These are phyloP conservation scores for Amaranthus tricolor DNA, from an alignment of 179 eudicot genomes.

Conservation along the genomic window DNA sequence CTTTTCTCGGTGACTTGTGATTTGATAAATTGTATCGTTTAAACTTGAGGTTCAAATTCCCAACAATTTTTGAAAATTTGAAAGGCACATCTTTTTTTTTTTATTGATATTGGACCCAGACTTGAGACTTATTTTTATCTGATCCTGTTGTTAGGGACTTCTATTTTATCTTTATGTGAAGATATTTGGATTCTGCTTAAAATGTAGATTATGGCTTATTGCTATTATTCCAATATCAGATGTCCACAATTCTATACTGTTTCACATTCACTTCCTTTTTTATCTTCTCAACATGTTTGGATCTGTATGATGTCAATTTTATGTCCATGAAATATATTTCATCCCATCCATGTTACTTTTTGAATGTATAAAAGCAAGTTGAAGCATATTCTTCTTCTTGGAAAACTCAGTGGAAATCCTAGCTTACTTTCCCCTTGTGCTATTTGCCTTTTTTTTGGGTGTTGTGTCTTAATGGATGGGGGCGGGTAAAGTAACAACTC, in stretches of 20 bases:
- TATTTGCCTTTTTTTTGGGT: background rate
- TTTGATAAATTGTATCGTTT: background rate
- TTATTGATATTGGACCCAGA: background rate
- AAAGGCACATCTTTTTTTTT: background rate
- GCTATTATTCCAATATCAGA: too few species aligned
- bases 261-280: background rate
- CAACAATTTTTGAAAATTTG: background rate
- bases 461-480: background rate
- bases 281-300: background rate
- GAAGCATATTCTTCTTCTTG: background rate
- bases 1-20: background rate
- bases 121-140: background rate
- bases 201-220: background rate
- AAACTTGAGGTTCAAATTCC: background rate
- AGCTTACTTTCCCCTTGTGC: background rate
- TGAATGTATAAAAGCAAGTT: conserved; percentile 1
- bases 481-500: background rate
- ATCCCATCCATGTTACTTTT: background rate
- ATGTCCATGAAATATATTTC: background rate
- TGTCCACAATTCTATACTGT: background rate
- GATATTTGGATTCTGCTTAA: background rate
- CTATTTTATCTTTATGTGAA: background rate
- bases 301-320: background rate
- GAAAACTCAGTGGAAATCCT: background rate
- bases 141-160: background rate